A percentile compares a stretch with the other conserved stretches of the same genome.
These are phyloP conservation scores for Oemleria cerasiformis DNA, from an alignment of 306 rosid species.

Conservation along the genomic window DNA sequence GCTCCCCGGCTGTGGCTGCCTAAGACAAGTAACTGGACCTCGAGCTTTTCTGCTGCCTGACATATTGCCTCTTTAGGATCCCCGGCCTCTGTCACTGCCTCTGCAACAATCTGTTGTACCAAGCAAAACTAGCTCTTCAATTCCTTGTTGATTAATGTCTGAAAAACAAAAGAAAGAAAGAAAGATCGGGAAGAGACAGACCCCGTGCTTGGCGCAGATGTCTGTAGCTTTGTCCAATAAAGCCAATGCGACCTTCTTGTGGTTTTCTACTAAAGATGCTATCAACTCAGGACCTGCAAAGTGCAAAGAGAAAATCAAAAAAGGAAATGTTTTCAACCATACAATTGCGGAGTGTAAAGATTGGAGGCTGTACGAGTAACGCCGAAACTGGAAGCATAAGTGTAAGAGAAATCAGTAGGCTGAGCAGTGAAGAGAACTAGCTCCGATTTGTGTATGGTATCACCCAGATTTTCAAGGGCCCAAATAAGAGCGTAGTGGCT, in stretches of 20 bases:
- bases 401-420: slow-evolving; percentile 21
- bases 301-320: background rate
- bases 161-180: background rate
- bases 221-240: slow-evolving; percentile 33
- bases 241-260: slow-evolving; percentile 17
- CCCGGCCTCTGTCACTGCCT: slow-evolving; percentile 31
- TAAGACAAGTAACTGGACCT: slow-evolving; percentile 36
- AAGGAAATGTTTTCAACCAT: background rate
- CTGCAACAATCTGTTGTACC: slow-evolving; percentile 31
- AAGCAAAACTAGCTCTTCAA: background rate
- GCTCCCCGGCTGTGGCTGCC: slow-evolving; percentile 44
- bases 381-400: slow-evolving; percentile 24
- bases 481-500: slow-evolving; percentile 32
- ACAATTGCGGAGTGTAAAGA: background rate
- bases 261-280: slow-evolving; percentile 26
- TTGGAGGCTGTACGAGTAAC: slow-evolving; percentile 20
- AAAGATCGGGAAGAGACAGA: background rate
- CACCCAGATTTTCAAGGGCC: slow-evolving; percentile 23
- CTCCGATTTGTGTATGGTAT: slow-evolving; percentile 23
- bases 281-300: slow-evolving; percentile 30
- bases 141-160: too few relatives aligned
- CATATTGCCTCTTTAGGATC: slow-evolving; percentile 35
- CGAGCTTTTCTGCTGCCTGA: slow-evolving; percentile 35
- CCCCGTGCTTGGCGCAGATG: slow-evolving; percentile 33
- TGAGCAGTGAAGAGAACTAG: slow-evolving; percentile 31